Conservation (phyloP, 2,329 filamentous ascomycete species). For the Sodiomyces alkalinus region DNA sequence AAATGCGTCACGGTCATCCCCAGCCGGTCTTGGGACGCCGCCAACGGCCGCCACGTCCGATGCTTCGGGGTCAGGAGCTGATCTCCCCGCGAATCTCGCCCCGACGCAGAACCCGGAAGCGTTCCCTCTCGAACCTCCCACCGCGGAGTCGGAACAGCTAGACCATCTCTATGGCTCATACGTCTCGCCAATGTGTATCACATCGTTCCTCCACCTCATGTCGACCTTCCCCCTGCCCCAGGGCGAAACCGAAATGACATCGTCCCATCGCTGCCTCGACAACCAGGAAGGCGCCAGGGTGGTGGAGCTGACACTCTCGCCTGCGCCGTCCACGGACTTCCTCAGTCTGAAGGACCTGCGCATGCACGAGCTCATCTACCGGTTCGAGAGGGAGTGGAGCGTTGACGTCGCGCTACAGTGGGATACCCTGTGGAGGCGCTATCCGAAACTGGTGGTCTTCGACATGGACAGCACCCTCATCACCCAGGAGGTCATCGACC, state of each 20-base stretch:
- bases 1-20: conserved; percentile 9
- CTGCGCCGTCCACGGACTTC: conserved; percentile 45
- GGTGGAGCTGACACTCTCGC: conserved; percentile 50
- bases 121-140: conserved; percentile 45
- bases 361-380: conserved; percentile 67
- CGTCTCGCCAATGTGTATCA: conserved; percentile 49
- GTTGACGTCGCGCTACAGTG: conserved; percentile 67
- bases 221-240: conserved; percentile 41
- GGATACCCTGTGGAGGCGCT: conserved; percentile 58
- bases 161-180: conserved; percentile 53
- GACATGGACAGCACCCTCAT: conserved; percentile 99
- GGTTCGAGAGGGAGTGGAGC: conserved; percentile 80
- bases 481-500: conserved; percentile 92
- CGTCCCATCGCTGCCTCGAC: conserved; percentile 51
- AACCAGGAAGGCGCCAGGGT: conserved; percentile 42
- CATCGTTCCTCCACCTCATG: conserved; percentile 52
- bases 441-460: conserved; percentile 83
- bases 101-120: conserved; percentile 42
- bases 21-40: conserved; percentile 18
- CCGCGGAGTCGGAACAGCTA: conserved; percentile 39
- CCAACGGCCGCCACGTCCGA: conserved; percentile 15
- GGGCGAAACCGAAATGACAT: conserved; percentile 36
- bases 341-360: conserved; percentile 54
- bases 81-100: conserved; percentile 38
- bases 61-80: conserved; percentile 20